Percentiles rank a stretch among this genome's conserved stretches.
Conservation (phyloP, 768 basidiomycete species). For the Trametes cubensis region DNA sequence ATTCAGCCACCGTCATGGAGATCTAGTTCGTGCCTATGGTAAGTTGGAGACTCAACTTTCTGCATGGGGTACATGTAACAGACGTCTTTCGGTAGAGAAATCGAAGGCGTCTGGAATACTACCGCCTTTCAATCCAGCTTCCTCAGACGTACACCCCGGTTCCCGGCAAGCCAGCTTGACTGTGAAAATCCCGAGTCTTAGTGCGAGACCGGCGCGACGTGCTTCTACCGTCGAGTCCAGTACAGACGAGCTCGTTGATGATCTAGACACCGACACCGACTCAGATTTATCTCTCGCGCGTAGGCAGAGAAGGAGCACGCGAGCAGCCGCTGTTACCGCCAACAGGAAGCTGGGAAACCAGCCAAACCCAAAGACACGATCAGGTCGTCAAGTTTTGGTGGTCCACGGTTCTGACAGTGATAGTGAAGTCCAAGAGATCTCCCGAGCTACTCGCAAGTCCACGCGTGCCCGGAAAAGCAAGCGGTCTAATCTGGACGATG, state of each 20-base stretch:
- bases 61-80: background rate
- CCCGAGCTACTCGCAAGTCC: conserved; percentile 45
- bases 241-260: conserved; percentile 23
- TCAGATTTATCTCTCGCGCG: conserved; percentile 17
- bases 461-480: conserved; percentile 41
- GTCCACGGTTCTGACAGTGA: conserved; percentile 43
- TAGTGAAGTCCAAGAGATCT: conserved; percentile 36
- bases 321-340: conserved; percentile 19
- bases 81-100: conserved; percentile 42
- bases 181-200: conserved; percentile 30
- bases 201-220: conserved; percentile 26
- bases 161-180: conserved; percentile 53
- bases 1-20: conserved; percentile 44
- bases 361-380: conserved; percentile 63
- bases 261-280: conserved; percentile 21
- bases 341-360: conserved; percentile 28
- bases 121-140: conserved; percentile 62
- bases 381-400: conserved; percentile 32
- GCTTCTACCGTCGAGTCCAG: conserved; percentile 31
- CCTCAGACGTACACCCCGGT: conserved; percentile 56
- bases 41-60: conserved; percentile 23
- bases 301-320: conserved; percentile 19
- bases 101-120: conserved; percentile 47
- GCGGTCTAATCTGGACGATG: conserved; percentile 26
- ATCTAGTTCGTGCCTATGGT: conserved; percentile 62